Percentiles rank a stretch among this genome's conserved stretches.
Conservation (phyloP, 2,329 filamentous ascomycete genomes). For the Botrytis squamosa region DNA sequence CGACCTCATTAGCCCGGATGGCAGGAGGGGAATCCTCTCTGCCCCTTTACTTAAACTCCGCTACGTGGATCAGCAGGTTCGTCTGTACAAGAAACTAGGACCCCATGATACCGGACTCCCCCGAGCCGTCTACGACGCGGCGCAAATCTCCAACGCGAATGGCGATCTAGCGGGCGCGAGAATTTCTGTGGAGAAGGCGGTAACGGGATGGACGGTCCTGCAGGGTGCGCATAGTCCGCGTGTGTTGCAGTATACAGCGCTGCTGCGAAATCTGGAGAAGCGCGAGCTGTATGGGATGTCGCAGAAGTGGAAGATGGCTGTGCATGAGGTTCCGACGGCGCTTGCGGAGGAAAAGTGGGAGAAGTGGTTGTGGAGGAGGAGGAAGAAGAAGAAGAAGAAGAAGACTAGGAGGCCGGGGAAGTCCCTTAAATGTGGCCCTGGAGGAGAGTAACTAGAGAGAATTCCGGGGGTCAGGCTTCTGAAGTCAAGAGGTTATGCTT, state of each 20-base stretch:
- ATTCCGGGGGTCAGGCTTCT: too few species aligned
- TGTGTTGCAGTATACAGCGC: not conserved
- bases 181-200: not conserved
- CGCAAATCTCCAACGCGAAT: not conserved
- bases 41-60: not conserved
- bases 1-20: not conserved
- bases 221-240: fast-evolving
- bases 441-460: not conserved
- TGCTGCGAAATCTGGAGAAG: not conserved
- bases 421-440: too few species aligned
- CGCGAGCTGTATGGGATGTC: not conserved
- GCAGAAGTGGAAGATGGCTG: not conserved
- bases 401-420: not conserved
- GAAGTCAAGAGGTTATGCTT: too few species aligned
- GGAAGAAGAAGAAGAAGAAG: not conserved
- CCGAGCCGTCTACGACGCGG: not conserved
- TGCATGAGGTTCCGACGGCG: not conserved
- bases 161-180: not conserved
- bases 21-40: not conserved
- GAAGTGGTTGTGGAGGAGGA: not conserved
- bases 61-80: not conserved
- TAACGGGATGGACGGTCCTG: not conserved
- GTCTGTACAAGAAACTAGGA: not conserved
- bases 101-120: not conserved
- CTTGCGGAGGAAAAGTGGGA: not conserved